These are phyloP conservation scores for Funneliformis geosporum DNA, from an alignment of 192 early-diverging fungal genomes.

Conservation along the genomic window DNA sequence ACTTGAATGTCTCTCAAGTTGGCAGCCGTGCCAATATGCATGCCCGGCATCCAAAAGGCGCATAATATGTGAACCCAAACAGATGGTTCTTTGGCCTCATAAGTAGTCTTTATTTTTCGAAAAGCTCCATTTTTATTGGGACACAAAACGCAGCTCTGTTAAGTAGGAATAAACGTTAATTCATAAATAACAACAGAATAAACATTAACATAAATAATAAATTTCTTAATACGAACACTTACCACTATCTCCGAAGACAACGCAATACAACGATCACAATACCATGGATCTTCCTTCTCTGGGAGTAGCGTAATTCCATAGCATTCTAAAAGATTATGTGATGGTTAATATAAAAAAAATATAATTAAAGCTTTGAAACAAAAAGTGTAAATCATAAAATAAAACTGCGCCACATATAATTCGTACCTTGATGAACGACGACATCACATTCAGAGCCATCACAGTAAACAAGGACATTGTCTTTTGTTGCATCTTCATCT, in stretches of 20 bases:
- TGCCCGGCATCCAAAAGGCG: slow-evolving; percentile 54
- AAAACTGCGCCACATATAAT: not conserved
- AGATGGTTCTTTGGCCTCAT: slow-evolving; percentile 31
- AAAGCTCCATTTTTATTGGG: slow-evolving; percentile 50
- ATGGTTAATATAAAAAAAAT: not conserved
- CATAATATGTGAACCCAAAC: slow-evolving; percentile 53
- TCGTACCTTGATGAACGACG: slow-evolving; percentile 33
- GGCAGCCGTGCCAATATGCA: slow-evolving; percentile 41
- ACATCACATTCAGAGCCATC: slow-evolving; percentile 41
- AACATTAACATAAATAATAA: not conserved
- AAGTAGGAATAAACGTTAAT: slow-evolving; percentile 9
- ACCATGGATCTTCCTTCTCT: slow-evolving; percentile 44
- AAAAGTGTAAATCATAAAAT: not conserved
- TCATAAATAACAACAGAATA: not conserved
- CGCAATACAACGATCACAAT: slow-evolving; percentile 48
- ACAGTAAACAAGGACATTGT: slow-evolving; percentile 56
- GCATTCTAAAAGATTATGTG: slow-evolving; percentile 38
- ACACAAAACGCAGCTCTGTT: slow-evolving; percentile 46
- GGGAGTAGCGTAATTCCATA: slow-evolving; percentile 46
- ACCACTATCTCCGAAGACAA: slow-evolving; percentile 44
- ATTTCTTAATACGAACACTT: slow-evolving; percentile 9
- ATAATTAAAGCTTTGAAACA: not conserved
- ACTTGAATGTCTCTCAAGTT: slow-evolving; percentile 45
- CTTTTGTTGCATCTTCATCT: slow-evolving; percentile 47
- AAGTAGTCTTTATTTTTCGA: slow-evolving; percentile 41